Evolutionary conservation across 2,329 filamentous ascomycete species (phyloP), one percentile per base, ranked within the genome.

Genomic region (Aspergillus sp.): DNA sequence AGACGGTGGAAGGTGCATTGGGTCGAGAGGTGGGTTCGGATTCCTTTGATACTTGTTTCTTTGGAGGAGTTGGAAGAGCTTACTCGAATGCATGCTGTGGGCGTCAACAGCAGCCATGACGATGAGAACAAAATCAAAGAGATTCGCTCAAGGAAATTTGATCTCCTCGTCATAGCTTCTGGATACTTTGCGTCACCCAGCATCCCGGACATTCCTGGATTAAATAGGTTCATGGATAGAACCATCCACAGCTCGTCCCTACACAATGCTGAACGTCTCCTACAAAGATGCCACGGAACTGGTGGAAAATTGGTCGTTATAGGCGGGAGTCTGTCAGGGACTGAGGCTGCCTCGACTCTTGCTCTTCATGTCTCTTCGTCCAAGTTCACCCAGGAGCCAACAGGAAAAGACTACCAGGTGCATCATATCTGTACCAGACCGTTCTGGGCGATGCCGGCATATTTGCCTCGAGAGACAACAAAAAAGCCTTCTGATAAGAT

Each of bases 281-380:
- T 55, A 3, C 35, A 53, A 15, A 44, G 43, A 3, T 32, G 50
- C 10, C 32, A 41, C 5, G 22, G 27, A 1, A 57, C 60, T 0
- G 73, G 74, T 1, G 78, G 80, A 15, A 87, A 83, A 59, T 81
- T 93, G 13, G 73, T 89, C 1, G 74, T 94, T 0, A 80, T 90
- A 1, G 88, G 88, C 0, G 88, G 87, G 0, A 86, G 90, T 58
- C 90, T 93, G 78, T 91, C 87, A 2, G 88, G 87, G 0, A 80
- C 86, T 4, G 88, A 94, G 69, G 84, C 85, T 43, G 84, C 87
- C 0, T 83, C 81, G 7, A 82, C 83, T 2, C 79, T 90, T 44
- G 86, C 86, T 9, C 75, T 81, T 4, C 82, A 90, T 52, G 65
- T 91, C 1, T 90, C 87, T 0, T 82, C 82, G 5, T 77, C 78